Percentiles rank a stretch among this genome's conserved stretches.
These are phyloP conservation scores for Liquidambar formosana DNA, from an alignment of 164 flowering plant genomes.

Conservation along the genomic window DNA sequence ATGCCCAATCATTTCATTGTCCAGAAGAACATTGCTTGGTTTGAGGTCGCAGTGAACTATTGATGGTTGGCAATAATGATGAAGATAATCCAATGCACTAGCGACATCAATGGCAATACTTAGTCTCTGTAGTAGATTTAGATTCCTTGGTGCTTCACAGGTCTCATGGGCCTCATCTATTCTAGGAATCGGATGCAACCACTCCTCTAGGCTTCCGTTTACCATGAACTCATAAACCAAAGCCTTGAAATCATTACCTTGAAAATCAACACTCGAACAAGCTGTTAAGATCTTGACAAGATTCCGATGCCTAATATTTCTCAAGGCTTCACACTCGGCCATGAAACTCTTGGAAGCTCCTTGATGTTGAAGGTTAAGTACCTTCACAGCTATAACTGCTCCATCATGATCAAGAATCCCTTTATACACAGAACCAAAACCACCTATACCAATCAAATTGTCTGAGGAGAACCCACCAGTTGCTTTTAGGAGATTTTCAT, in stretches of 20 bases:
- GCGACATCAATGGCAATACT: slow-evolving; percentile 37
- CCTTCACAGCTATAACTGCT: slow-evolving; percentile 29
- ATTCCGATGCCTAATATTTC: slow-evolving; percentile 32
- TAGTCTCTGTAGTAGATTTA: slow-evolving; percentile 25
- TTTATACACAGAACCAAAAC: slow-evolving; percentile 33
- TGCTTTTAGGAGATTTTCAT: slow-evolving; percentile 19
- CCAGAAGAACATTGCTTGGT: slow-evolving; percentile 44
- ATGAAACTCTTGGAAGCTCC: slow-evolving; percentile 37
- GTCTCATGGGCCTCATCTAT: not conserved
- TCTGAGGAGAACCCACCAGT: slow-evolving; percentile 27
- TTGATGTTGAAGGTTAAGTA: slow-evolving; percentile 21
- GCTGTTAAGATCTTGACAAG: slow-evolving; percentile 30
- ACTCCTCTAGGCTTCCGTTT: slow-evolving; percentile 35
- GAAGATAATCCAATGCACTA: slow-evolving; percentile 38
- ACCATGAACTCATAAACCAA: slow-evolving; percentile 32
- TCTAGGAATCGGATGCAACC: slow-evolving; percentile 24
- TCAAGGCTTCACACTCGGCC: too few relatives aligned
- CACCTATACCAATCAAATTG: slow-evolving; percentile 32
- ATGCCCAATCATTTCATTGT: slow-evolving; percentile 27
- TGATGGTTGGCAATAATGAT: slow-evolving; percentile 15
- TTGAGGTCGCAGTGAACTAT: slow-evolving; percentile 35
- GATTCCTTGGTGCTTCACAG: not conserved
- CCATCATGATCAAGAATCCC: slow-evolving; percentile 17
- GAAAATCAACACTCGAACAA: slow-evolving; percentile 34
- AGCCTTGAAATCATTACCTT: slow-evolving; percentile 38